Base-by-base conservation (phyloP, 495 filamentous ascomycete genomes). In the Haplographium delicatum region DNA sequence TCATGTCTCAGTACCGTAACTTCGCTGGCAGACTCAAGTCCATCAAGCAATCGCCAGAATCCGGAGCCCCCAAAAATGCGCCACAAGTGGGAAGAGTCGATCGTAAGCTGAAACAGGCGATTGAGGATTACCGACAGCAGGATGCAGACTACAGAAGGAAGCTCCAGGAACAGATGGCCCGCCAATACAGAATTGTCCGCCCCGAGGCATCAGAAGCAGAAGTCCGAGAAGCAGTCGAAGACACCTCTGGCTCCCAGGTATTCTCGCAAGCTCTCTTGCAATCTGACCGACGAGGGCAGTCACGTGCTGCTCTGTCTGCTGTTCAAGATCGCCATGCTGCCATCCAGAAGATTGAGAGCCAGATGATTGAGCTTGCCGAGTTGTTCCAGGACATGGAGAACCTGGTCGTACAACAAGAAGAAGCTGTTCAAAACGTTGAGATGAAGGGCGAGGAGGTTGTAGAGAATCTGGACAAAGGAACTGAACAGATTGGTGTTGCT, bases 101-200 rank as follows among this genome's bases (percentile, higher is more conserved):
- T 61, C 73, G 84, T n/a, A 79, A 84, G 48, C 71, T 96, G 46
- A 85, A 88, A 67, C 70, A 72, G 51, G 83, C 87, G 39, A 86
- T 95, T 65, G 78, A 87, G 47, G 72, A 80, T 40, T 96, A 91
- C 72, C 88, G 89, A 67, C 73, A 74, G 51, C 68, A 85, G 34
- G 91, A 96, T 65, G 73, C 74, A 1, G 75, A 81, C 26, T 95
- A 87, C 73, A 78, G 83, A 57, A 82, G 85, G 65, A 81, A 83
- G 56, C 73, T 89, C n/a, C 73, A 82, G 51, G 84, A 84, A 33
- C 89, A 93, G 65, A 84, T 90, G 67, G 86, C 82, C 52, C 80
- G 93, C 44, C 89, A 95, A 59, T 93, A 91, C 66, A 79, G 86
- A 51, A 95, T 96, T 62, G 89, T 93, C 54, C 78, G 80, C 56